Base-by-base conservation (phyloP, 1,284 basidiomycete genomes). In the Peniophora sp. region DNA sequence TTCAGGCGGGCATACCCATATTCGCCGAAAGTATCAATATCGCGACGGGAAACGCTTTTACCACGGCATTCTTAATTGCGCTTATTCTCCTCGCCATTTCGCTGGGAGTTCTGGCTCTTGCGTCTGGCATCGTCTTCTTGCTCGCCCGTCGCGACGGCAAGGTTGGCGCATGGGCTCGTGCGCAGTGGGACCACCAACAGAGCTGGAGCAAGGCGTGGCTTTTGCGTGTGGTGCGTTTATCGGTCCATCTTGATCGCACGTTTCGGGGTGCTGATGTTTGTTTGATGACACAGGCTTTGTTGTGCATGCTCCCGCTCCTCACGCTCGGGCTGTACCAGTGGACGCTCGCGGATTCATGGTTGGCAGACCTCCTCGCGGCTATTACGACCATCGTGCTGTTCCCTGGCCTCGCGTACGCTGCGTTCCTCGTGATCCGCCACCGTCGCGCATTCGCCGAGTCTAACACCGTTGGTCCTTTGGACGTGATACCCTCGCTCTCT, bases 241-340 rank as follows among this genome's bases (percentile, higher is more conserved):
- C 50, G 9, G 47, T 22, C 46, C 25, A 36, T 27, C 17, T 27
- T 32, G 20, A 17, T 16, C 50, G 48, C 47, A 36, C 20, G 34
- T 48, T 17, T 23, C 45, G 47, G 27, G 27, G 27, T 32, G 11
- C 32, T 47, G 8, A 41, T 41, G 19, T n/a, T 6, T 6, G 11
- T n/a, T 8, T 16, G n/a, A 2, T n/a, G 5, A 19, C 60, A 19
- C 60, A 91, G 83, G 79, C 73, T 20, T 64, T 93, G 22, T 67
- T 88, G 48, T 69, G 76, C 34, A 71, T 83, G 55, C 70, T 80
- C 47, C 93, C 93, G 8, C 69, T 92, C 51, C 68, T 82, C 56
- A 78, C 88, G 53, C 91, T 96, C 60, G 72, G 79, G 6, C 81
- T 96, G 62, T 92, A 86, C 67, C 92, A 96, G 64, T 96, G 92